Evolutionary conservation across 2,329 filamentous ascomycete species (phyloP).

Genomic region (Fonsecaea monophora): DNA sequence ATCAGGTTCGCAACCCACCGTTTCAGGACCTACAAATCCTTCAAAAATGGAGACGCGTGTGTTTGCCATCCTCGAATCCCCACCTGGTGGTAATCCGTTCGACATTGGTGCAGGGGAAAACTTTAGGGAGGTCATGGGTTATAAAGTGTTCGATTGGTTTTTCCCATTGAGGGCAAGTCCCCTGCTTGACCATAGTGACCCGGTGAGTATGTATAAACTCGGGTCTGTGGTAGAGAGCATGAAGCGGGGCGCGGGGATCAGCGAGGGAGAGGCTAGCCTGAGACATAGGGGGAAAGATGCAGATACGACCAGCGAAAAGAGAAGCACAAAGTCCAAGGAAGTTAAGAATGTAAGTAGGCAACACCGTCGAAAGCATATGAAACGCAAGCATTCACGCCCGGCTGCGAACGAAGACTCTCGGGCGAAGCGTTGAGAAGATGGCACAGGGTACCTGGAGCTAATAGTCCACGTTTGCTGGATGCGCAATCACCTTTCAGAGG

Average conservation of each 20-base stretch:
- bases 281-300: neutral
- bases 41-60: constrained; percentile 60
- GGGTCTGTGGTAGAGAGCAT: constrained; percentile 67
- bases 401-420: neutral
- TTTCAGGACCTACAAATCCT: neutral
- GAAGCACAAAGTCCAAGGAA: neutral
- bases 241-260: constrained; percentile 45
- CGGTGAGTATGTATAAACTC: constrained; percentile 71
- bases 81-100: constrained; percentile 83
- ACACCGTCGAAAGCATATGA: neutral
- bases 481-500: neutral
- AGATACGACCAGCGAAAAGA: neutral
- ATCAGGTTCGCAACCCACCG: constrained; percentile 1
- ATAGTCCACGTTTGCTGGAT: neutral
- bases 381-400: neutral
- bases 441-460: neutral
- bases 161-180: constrained; percentile 78
- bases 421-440: neutral
- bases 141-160: constrained; percentile 75
- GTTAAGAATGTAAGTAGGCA: neutral
- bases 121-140: constrained; percentile 80
- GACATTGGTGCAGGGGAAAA: constrained; percentile 74
- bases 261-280: neutral
- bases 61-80: constrained; percentile 79
- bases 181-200: constrained; percentile 70